phyloP scores from a whole-genome alignment of 805 yeast species.

The Priceomyces melissophilus region DNA sequence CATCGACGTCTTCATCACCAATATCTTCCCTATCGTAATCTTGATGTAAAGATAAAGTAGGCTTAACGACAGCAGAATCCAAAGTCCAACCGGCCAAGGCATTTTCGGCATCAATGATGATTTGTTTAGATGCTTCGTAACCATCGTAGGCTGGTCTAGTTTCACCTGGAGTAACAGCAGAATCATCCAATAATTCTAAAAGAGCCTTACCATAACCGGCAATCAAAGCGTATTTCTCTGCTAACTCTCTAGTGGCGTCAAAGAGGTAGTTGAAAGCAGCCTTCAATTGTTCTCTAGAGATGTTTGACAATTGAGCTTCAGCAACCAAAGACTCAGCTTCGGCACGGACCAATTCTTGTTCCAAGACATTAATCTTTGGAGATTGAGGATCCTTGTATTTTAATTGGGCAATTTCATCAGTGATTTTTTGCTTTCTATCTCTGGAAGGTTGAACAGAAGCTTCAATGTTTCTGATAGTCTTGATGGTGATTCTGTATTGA shows the following conservation, averaged over 20 bases:
- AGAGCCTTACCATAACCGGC: slow-evolving; percentile 90
- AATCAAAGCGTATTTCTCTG: slow-evolving; percentile 81
- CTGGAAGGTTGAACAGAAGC: slow-evolving; percentile 85
- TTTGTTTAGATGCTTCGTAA: slow-evolving; percentile 83
- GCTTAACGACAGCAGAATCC: slow-evolving; percentile 78
- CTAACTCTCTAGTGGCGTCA: slow-evolving; percentile 79
- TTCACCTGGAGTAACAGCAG: slow-evolving; percentile 90
- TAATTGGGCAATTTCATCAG: slow-evolving; percentile 79
- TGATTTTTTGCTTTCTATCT: slow-evolving; percentile 80
- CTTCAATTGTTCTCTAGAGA: slow-evolving; percentile 82
- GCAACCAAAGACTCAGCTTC: slow-evolving; percentile 91
- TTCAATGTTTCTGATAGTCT: slow-evolving; percentile 79
- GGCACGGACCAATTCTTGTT: slow-evolving; percentile 87
- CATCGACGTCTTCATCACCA: slow-evolving; percentile 49
- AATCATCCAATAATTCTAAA: slow-evolving; percentile 76
- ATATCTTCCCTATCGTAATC: slow-evolving; percentile 48
- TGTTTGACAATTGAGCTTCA: slow-evolving; percentile 85
- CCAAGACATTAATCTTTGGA: slow-evolving; percentile 74
- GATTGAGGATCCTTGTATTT: slow-evolving; percentile 85
- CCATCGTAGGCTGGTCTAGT: slow-evolving; percentile 88
- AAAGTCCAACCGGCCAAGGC: slow-evolving; percentile 83
- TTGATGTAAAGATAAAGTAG: slow-evolving; percentile 69
- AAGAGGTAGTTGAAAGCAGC: slow-evolving; percentile 82
- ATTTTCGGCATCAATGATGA: slow-evolving; percentile 79
- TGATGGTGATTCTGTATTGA: slow-evolving; percentile 79